Conservation (phyloP, 2,329 filamentous ascomycete species). For the Davidsoniella virescens region DNA sequence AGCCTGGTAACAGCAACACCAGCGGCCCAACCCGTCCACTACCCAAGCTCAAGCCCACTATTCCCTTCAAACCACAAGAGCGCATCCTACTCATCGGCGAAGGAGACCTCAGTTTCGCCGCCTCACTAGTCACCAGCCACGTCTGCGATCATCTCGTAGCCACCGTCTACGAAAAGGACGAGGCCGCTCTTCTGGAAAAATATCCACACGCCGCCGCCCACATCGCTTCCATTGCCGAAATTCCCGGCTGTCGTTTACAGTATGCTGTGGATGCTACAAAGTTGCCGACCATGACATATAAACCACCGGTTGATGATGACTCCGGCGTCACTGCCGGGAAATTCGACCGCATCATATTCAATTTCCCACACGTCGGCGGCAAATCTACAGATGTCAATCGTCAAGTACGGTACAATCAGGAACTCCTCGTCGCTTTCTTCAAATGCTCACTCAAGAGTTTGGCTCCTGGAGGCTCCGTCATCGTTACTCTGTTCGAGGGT, state of each 20-base stretch:
- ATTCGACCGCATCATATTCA: conserved; percentile 77
- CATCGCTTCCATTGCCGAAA: conserved; percentile 31
- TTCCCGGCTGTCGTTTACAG: conserved; percentile 27
- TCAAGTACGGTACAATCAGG: conserved; percentile 84
- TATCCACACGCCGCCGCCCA: conserved; percentile 54
- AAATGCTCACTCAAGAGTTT: conserved; percentile 30
- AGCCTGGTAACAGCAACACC: conserved; percentile 14
- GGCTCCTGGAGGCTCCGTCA: conserved; percentile 39
- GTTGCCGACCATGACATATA: conserved; percentile 31
- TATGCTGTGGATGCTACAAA: conserved; percentile 53
- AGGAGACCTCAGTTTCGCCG: conserved; percentile 65
- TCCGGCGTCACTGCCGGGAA: conserved; percentile 16
- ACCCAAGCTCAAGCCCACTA: conserved; percentile 21
- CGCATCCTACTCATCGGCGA: conserved; percentile 64
- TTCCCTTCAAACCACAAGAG: conserved; percentile 52
- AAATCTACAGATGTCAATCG: conserved; percentile 85
- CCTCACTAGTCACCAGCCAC: conserved; percentile 48
- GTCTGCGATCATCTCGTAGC: conserved; percentile 50
- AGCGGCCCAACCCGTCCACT: conserved; percentile 7
- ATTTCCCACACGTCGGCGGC: conserved; percentile 92
- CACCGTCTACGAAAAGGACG: conserved; percentile 47
- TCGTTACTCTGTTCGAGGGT: conserved; percentile 83
- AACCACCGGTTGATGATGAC: conserved; percentile 17
- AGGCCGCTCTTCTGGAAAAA: conserved; percentile 47
- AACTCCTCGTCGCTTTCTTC: conserved; percentile 57